Base-by-base conservation (phyloP, 2,329 filamentous ascomycete species). In the Calonectria leucothoes region DNA sequence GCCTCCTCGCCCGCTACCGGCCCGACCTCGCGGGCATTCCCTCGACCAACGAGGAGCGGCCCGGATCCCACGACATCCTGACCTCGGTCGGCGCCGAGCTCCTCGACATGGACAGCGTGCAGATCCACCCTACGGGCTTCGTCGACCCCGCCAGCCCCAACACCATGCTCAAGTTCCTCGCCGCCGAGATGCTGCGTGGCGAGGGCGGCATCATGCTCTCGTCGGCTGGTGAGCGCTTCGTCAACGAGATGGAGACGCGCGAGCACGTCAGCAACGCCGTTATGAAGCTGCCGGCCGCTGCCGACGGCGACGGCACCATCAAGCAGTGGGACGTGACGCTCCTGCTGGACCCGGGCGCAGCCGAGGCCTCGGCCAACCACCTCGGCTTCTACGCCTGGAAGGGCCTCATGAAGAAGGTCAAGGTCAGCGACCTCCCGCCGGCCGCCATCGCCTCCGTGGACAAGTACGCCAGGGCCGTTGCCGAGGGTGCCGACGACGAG, bases 101-200 rank as follows among this genome's bases (percentile, higher is more conserved):
- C 15, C 83, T 89, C 49, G 88, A 89, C 33, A 89, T 89, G 88
- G 86, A 88, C 52, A 86, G 85, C 71, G 90, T 93, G 2, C 92
- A 93, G 81, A 86, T 93, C 6, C 92, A 93, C 75, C 91, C 92
- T 3, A 93, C 91, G 0, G 90, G 91, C 0, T 93, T 93, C 77
- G 84, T 93, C 7, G 91, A 93, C 74, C 88, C 88, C 0, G 84
- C 85, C 1, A 85, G 86, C 37, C 82, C 85, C 0, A 76, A 75
- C 0, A 85, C 86, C 0, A 82, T 82, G 39, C 87, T 91, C 61
- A 93, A 93, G 81, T 91, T 93, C 77, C 87, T 93, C 5, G 91
- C 91, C 0, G 91, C 91, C 0, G 92, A 93, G 81, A 85, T 91
- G 71, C 84, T 93, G 31, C 85, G 91, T 4, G 91, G 91, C 0